Evolutionary conservation across 176 grass and related monocot species (phyloP).

Genomic region (Juncus inflexus): DNA sequence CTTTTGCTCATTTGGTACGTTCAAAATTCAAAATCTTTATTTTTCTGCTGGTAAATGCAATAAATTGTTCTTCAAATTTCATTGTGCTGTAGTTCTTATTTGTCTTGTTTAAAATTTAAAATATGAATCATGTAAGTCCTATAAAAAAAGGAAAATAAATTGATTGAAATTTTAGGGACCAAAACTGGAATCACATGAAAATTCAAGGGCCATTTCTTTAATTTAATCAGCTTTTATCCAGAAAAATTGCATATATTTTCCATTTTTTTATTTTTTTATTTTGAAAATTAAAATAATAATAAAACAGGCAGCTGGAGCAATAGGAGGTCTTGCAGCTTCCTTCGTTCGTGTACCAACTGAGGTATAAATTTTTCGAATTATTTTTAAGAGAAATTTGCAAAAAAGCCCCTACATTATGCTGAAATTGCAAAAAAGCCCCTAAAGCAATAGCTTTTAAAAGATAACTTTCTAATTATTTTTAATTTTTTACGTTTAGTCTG

Average conservation of each 20-base stretch:
- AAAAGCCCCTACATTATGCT: no score
- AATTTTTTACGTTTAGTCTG: no score
- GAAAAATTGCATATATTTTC: no score
- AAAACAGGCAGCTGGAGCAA: constrained; percentile 72
- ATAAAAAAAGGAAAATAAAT: not conserved
- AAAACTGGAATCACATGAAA: constrained; percentile 7
- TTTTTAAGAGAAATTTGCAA: not conserved
- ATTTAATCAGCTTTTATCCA: not conserved
- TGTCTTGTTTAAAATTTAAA: not conserved
- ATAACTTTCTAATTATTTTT: no score
- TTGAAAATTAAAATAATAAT: constrained; percentile 20
- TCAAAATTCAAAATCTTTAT: not conserved
- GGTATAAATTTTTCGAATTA: constrained; percentile 51
- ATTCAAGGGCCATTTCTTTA: not conserved
- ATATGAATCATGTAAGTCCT: not conserved
- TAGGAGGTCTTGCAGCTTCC: constrained; percentile 82
- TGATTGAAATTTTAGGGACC: not conserved
- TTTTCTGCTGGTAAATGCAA: constrained; percentile 8
- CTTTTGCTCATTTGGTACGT: constrained; percentile 96
- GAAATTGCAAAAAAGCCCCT: not conserved
- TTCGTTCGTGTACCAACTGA: constrained; percentile 93
- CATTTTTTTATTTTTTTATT: constrained; percentile 24
- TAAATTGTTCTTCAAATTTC: not conserved
- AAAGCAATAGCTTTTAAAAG: not conserved
- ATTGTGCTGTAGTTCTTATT: not conserved